Percentiles rank a stretch among this genome's conserved stretches.
Conservation (phyloP, 2,329 filamentous ascomycete genomes). For the Venturia aucupariae region DNA sequence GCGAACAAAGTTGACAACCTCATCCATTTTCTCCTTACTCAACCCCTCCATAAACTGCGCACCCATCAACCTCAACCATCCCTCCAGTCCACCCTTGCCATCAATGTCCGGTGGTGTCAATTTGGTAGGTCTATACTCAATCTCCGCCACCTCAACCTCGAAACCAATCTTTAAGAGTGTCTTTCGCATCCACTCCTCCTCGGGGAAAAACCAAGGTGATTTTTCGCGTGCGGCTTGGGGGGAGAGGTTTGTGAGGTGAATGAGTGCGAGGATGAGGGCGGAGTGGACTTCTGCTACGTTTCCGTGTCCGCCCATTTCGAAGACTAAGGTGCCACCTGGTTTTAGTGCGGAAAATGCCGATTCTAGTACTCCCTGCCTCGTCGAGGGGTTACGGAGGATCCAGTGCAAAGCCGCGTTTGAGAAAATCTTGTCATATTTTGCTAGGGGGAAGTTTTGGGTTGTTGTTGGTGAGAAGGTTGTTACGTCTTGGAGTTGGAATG, state of each 20-base stretch:
- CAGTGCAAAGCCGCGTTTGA: constrained; percentile 37
- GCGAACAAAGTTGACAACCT: constrained; percentile 44
- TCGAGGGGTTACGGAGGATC: constrained; percentile 39
- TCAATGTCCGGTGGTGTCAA: constrained; percentile 30
- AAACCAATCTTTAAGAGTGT: constrained; percentile 34
- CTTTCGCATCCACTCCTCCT: constrained; percentile 47
- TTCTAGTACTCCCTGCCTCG: constrained; percentile 44
- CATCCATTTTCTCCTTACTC: constrained; percentile 40
- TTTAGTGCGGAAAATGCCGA: constrained; percentile 44
- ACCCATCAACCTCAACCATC: constrained; percentile 58
- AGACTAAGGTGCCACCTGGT: constrained; percentile 50
- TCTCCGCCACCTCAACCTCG: constrained; percentile 41
- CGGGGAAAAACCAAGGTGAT: constrained; percentile 65
- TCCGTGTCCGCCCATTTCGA: constrained; percentile 64
- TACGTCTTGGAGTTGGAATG: constrained; percentile 26
- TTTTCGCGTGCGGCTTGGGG: constrained; percentile 39
- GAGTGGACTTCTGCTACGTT: constrained; percentile 56
- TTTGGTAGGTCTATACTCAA: constrained; percentile 55
- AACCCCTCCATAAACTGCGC: constrained; percentile 49
- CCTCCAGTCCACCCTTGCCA: constrained; percentile 49
- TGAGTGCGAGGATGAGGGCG: constrained; percentile 46
- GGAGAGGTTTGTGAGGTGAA: constrained; percentile 42
- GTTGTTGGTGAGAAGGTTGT: constrained; percentile 20
- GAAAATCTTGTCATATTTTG: constrained; percentile 32
- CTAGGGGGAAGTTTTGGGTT: constrained; percentile 14